Evolutionary conservation across 2,329 filamentous ascomycete species (phyloP), one percentile per base, ranked within the genome.

Genomic region (Aspergillus ochraceoroseus): DNA sequence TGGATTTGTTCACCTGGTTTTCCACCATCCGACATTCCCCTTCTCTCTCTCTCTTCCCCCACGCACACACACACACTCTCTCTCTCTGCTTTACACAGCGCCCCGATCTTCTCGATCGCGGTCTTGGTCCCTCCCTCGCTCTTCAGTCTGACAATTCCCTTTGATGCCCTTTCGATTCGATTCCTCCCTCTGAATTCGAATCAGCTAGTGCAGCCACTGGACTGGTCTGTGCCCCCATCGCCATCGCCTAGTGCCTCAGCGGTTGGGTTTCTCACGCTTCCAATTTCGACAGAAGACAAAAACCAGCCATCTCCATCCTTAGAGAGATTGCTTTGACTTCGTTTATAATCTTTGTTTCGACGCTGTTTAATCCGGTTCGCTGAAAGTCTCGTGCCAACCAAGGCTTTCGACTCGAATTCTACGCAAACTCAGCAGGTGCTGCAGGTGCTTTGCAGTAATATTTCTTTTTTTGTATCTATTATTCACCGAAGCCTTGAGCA

Each of bases 401-500:
- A 47, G 36, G 33, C 28, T 34, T 36, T 32, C 36, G 29, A 39
- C 44, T 26, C 33, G 29, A 37, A 46, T 45, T 41, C 51, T 47
- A 62, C 59, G 62, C 62, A 65, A 67, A 66, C 58, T 82, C 83
- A 86, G 83, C 82, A 76, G 81, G 82, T 77, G 77, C 83, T 87
- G 83, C 83, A 86, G 82, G 80, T 85, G 79, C 56, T 65, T 66
- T 65, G 62, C 59, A 56, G 57, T 65, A 64, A 61, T 64, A 56
- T 54, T 61, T 56, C 52, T 56, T 56, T 58, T 56, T 53, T 54
- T 59, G 59, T 63, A 63, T 61, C 52, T 59, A 57, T 56, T 58
- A 52, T 57, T 52, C 49, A 39, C 50, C 44, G 42, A 46, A 51
- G 41, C 41, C 44, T 38, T 38, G 45, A 43, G 41, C 32, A 42